Base-by-base conservation (phyloP, 345 rosid species). In the Citropsis articulata region DNA sequence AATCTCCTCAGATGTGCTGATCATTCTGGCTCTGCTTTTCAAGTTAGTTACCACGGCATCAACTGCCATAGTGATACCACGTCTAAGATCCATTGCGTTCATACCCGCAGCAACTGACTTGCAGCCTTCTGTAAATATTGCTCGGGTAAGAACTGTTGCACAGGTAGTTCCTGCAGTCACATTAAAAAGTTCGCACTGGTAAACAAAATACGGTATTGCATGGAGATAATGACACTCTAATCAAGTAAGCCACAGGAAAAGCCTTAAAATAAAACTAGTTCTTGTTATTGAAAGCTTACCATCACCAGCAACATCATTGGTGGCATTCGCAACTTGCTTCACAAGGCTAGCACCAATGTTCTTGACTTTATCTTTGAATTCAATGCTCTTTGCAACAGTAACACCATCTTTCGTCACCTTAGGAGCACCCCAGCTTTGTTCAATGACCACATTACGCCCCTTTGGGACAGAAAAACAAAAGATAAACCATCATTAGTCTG, bases 371-470 rank as follows among this genome's bases (percentile, higher is more conserved):
- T 91, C 98, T 81, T 91, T 89, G 84, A 94, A 96, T 77, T 97
- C 99, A 80, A 93, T 89, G 85, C 99, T 94, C 85, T 96, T 96
- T 21, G 99, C 99, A 71, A 96, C 98, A 53, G 99, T 96, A 2
- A 91, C 99, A 79, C 98, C 99, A 81, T 97, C 99, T 84, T 97
- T 97, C 10, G 98, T 97, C 61, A 97, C 99, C 80, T 97, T 97
- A 2, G 99, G 98, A 64, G 98, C 92, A 78, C 98, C 98, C 85
- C 79, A 97, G 83, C 98, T 96, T 89, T 96, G 99, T 76, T 93
- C 98, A 68, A 97, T 81, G 70, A 94, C 94, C 82, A 97, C 99
- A 84, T 85, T 97, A 50, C 98, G 94, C 4, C 99, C 99, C 99
- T 97, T 75, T 30, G 45, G 72, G 75, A 33, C 60, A 60, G 53